Percentiles rank a stretch among this genome's conserved stretches.
These are phyloP conservation scores for Pittosporum tobira DNA, from an alignment of 129 eudicot species.

Conservation along the genomic window DNA sequence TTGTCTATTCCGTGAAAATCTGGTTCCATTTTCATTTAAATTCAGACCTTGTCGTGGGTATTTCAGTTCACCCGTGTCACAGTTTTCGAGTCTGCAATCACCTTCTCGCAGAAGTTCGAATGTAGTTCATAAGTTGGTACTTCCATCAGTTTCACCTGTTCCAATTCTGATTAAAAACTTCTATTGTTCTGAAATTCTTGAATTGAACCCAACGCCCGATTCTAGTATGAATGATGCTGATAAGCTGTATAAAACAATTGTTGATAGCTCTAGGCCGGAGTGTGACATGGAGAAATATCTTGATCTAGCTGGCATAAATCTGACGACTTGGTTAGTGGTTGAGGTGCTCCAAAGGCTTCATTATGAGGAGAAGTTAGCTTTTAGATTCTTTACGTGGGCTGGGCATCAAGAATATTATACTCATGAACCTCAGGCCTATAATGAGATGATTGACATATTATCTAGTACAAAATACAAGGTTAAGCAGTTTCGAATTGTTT, in stretches of 20 bases:
- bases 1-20: neutral
- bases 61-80: conserved; percentile 9
- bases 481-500: conserved; percentile 67
- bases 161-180: conserved; percentile 8
- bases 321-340: conserved; percentile 54
- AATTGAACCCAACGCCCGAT: conserved; percentile 12
- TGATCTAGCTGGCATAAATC: conserved; percentile 27
- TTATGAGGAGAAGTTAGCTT: conserved; percentile 66
- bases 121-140: neutral
- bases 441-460: conserved; percentile 68
- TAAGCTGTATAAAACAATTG: conserved; percentile 37
- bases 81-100: neutral
- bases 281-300: conserved; percentile 50
- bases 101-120: conserved; percentile 9
- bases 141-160: neutral
- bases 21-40: neutral
- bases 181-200: conserved; percentile 18
- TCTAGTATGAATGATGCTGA: conserved; percentile 27
- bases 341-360: conserved; percentile 56
- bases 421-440: conserved; percentile 62
- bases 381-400: conserved; percentile 85
- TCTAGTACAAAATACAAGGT: conserved; percentile 75
- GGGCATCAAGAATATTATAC: conserved; percentile 59
- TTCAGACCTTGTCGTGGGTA: neutral
- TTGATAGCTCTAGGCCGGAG: conserved; percentile 35